A percentile compares a stretch with the other conserved stretches of the same genome.
These are phyloP conservation scores for Cardamine occulta DNA, from an alignment of 345 rosid species.

Conservation along the genomic window DNA sequence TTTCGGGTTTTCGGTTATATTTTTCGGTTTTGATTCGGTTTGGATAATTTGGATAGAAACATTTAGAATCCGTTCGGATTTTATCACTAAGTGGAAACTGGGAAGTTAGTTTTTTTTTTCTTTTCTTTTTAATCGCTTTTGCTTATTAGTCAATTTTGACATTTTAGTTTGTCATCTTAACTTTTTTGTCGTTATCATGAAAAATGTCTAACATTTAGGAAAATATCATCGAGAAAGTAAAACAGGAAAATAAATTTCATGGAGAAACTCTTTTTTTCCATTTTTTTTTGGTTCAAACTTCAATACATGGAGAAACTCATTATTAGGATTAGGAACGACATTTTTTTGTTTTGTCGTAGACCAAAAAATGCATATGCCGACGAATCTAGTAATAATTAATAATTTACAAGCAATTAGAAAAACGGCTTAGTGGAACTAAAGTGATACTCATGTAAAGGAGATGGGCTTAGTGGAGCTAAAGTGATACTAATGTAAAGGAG, in stretches of 20 bases:
- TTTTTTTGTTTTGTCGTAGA: background rate
- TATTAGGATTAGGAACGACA: background rate
- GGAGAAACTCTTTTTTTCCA: background rate
- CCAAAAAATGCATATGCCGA: background rate
- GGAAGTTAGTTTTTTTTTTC: background rate
- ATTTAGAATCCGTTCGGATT: too few species aligned
- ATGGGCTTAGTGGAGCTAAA: background rate
- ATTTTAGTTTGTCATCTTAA: slow-evolving; percentile 8
- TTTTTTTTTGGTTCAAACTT: background rate
- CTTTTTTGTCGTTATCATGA: slow-evolving; percentile 5
- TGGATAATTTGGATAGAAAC: too few species aligned
- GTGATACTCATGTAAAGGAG: background rate
- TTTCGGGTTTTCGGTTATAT: too few species aligned
- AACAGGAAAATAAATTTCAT: background rate
- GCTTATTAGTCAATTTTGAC: slow-evolving; percentile 22
- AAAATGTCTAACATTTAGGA: background rate
- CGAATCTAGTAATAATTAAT: background rate
- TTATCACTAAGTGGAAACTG: too few species aligned
- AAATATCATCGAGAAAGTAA: background rate
- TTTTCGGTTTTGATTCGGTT: too few species aligned
- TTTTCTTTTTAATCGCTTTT: background rate
- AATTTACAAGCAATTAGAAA: background rate
- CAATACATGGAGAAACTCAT: background rate
- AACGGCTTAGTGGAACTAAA: slow-evolving; percentile 17
- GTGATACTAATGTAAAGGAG: background rate